Evolutionary conservation across 495 filamentous ascomycete species (phyloP).

Genomic region (Penicillium daleae): DNA sequence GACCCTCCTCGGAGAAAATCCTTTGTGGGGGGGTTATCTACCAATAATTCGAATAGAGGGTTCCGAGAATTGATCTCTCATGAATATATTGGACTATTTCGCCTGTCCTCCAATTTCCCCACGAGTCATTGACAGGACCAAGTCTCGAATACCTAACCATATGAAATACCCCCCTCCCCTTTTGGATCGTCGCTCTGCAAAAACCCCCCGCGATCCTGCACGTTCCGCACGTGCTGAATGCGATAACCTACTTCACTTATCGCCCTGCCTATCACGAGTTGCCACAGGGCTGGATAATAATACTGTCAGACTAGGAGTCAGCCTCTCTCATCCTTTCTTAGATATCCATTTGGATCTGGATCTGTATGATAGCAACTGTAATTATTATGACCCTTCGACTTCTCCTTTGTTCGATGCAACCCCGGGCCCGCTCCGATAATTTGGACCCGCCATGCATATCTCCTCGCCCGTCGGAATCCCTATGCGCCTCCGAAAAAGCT

Average conservation of each 20-base stretch:
- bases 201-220: constrained; percentile 29
- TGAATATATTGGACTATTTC: neutral
- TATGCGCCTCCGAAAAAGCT: neutral
- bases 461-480: neutral
- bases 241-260: constrained; percentile 26
- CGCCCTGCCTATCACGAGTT: constrained; percentile 1
- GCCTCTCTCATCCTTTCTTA: neutral
- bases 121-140: neutral
- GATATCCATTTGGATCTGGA: neutral
- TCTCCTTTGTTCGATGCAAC: neutral
- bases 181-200: constrained; percentile 31
- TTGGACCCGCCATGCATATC: neutral
- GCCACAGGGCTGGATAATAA: neutral
- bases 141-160: neutral
- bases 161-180: constrained; percentile 18
- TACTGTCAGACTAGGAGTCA: constrained; percentile 3
- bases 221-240: constrained; percentile 29
- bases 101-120: neutral
- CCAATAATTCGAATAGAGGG: neutral
- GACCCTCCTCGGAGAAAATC: neutral
- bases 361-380: neutral
- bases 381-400: neutral
- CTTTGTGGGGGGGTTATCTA: neutral
- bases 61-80: neutral
- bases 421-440: neutral